These are phyloP conservation scores for Bisporella sp. DNA, from an alignment of 2,329 filamentous ascomycete species.

Conservation along the genomic window DNA sequence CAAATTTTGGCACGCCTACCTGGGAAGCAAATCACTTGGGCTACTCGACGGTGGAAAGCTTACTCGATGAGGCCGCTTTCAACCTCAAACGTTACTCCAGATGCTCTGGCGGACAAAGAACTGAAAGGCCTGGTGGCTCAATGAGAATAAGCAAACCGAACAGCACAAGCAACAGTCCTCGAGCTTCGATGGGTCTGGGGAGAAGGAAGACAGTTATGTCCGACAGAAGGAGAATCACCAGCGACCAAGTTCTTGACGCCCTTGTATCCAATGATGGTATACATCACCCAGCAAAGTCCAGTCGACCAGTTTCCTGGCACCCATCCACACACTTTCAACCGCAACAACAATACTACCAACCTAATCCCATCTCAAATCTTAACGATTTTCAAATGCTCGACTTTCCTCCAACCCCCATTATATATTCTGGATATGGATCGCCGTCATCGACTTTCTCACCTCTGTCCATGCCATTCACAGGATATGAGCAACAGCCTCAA, in stretches of 20 bases:
- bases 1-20: conserved; percentile 8
- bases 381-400: conserved; percentile 17
- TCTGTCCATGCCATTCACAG: conserved; percentile 38
- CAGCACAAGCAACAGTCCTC: conserved; percentile 64
- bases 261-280: conserved; percentile 30
- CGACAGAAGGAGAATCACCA: conserved; percentile 29
- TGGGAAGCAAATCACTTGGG: conserved; percentile 18
- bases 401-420: conserved; percentile 39
- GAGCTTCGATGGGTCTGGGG: conserved; percentile 38
- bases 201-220: conserved; percentile 52
- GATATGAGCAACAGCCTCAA: conserved; percentile 17
- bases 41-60: conserved; percentile 34
- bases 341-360: conserved; percentile 25
- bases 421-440: conserved; percentile 52
- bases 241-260: conserved; percentile 36
- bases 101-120: conserved; percentile 42
- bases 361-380: conserved; percentile 29
- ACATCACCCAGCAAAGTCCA: conserved; percentile 26
- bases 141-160: conserved; percentile 59
- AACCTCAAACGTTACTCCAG: conserved; percentile 42
- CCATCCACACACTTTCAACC: conserved; percentile 45
- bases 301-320: conserved; percentile 70
- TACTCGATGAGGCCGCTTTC: conserved; percentile 42
- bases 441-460: conserved; percentile 49
- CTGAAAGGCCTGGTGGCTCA: conserved; percentile 39